Percentiles rank a stretch among this genome's conserved stretches.
phyloP scores from a whole-genome alignment of 768 basidiomycete genomes.

The Suillus fuscotomentosus region DNA sequence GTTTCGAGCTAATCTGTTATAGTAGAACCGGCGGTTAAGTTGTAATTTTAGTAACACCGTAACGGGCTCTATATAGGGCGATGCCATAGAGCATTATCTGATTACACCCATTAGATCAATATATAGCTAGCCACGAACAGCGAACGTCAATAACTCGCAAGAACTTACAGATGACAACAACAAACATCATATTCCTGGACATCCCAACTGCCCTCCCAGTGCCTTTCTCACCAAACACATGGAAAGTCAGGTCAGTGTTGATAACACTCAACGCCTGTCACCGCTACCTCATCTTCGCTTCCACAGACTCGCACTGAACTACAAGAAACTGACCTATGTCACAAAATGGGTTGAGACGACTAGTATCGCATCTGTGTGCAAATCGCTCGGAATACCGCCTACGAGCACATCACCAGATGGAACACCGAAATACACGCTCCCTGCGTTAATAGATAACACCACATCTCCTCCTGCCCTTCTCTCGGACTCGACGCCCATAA shows the following conservation, averaged over 20 bases:
- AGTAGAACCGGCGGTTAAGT: too few species aligned
- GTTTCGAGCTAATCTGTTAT: too few species aligned
- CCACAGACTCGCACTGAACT: conserved; percentile 25
- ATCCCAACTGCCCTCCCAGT: conserved; percentile 9
- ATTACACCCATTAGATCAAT: background rate
- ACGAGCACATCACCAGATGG: conserved; percentile 25
- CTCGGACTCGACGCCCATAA: conserved; percentile 34
- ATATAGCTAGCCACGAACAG: background rate
- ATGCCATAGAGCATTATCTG: background rate
- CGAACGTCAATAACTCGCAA: background rate
- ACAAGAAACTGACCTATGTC: conserved; percentile 24
- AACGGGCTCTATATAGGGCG: too few species aligned
- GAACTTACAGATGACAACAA: background rate
- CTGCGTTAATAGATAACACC: conserved; percentile 25
- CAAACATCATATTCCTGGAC: conserved; percentile 13
- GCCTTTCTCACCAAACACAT: conserved; percentile 12
- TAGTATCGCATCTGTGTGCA: conserved; percentile 23
- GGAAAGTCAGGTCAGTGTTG: conserved; percentile 12
- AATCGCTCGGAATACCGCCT: conserved; percentile 24
- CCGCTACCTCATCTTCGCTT: background rate
- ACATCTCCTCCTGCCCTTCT: conserved; percentile 20
- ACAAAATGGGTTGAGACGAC: conserved; percentile 26
- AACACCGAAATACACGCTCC: conserved; percentile 31
- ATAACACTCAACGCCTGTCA: background rate
- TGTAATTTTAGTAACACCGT: too few species aligned